phyloP scores from a whole-genome alignment of 306 rosid genomes.

The Pueraria montana region DNA sequence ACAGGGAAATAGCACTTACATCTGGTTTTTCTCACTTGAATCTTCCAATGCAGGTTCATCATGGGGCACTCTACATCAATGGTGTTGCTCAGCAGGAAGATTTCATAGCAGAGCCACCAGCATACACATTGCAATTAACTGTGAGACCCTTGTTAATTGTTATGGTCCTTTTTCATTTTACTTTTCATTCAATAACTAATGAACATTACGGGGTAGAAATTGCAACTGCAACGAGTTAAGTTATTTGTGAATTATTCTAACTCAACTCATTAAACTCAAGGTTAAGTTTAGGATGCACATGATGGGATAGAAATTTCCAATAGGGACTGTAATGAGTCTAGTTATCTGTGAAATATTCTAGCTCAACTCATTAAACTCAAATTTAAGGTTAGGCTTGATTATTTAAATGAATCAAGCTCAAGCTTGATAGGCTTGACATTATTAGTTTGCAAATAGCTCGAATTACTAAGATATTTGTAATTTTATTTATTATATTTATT shows the following conservation, averaged over 20 bases:
- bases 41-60: conserved; percentile 59
- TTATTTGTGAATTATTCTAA: neutral
- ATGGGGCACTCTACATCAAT: conserved; percentile 78
- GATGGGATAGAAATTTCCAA: too few relatives aligned
- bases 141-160: conserved; percentile 54
- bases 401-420: neutral
- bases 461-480: neutral
- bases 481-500: conserved; percentile 1
- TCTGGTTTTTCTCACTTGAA: conserved; percentile 36
- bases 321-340: neutral
- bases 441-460: neutral
- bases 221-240: neutral
- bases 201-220: conserved; percentile 17
- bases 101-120: conserved; percentile 67
- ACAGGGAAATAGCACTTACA: conserved; percentile 3
- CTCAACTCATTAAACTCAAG: neutral
- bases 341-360: neutral
- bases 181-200: conserved; percentile 21
- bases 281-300: too few relatives aligned
- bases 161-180: conserved; percentile 31
- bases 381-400: neutral
- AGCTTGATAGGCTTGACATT: neutral
- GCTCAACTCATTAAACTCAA: neutral
- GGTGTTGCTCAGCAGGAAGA: conserved; percentile 76
- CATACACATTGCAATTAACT: conserved; percentile 58